These are phyloP conservation scores for Dictyostelium citrinum DNA, from an alignment of 78 protist species.

Conservation along the genomic window DNA sequence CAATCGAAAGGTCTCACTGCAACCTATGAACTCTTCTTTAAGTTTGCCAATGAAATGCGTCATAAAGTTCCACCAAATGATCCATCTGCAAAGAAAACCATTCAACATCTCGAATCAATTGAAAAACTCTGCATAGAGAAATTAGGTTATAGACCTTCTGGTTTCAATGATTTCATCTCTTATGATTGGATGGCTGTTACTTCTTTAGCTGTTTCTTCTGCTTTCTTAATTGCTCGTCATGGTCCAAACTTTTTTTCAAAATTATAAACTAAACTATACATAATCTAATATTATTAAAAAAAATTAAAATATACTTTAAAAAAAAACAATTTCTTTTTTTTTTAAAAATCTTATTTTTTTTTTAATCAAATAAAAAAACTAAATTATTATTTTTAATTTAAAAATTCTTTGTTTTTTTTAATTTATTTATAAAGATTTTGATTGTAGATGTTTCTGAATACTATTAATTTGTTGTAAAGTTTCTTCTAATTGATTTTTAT, in stretches of 20 bases:
- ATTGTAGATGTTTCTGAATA: slow-evolving; percentile 69
- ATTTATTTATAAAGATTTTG: neutral
- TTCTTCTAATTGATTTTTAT: slow-evolving; percentile 52
- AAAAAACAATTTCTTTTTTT: neutral
- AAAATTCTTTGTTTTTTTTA: neutral
- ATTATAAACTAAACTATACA: neutral
- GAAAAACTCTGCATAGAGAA: slow-evolving; percentile 50
- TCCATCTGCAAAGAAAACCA: slow-evolving; percentile 47
- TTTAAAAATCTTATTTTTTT: neutral
- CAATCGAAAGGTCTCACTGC: slow-evolving; percentile 28
- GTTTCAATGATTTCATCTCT: slow-evolving; percentile 53
- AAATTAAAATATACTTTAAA: neutral
- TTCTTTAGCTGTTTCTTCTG: slow-evolving; percentile 59
- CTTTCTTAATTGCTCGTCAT: slow-evolving; percentile 64
- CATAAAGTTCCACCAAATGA: slow-evolving; percentile 47
- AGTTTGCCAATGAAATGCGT: slow-evolving; percentile 45
- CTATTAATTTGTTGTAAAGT: slow-evolving; percentile 62
- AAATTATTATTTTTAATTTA: too few relatives aligned
- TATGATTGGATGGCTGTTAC: slow-evolving; percentile 73
- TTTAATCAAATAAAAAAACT: too few relatives aligned
- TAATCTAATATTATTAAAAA: neutral
- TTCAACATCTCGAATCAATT: slow-evolving; percentile 26
- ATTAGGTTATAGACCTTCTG: slow-evolving; percentile 65
- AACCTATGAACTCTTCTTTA: slow-evolving; percentile 49
- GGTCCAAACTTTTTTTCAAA: slow-evolving; percentile 77